Conservation (phyloP, 345 rosid species). For the Citrus australasica region DNA sequence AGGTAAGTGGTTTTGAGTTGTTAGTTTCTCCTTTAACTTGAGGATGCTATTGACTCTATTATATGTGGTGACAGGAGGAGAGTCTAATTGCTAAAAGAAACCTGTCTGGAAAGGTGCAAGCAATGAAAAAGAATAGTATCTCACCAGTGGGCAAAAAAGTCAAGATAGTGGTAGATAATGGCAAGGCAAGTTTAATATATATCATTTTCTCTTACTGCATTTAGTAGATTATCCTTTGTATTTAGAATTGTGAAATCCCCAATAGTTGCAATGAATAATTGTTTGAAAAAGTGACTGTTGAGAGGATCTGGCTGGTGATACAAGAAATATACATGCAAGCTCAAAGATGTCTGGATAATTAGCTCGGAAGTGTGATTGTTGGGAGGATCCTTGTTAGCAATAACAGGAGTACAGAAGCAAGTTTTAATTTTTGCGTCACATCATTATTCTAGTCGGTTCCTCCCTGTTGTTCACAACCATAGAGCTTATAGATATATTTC, state of each 20-base stretch:
- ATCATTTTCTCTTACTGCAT: neutral
- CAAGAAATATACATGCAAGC: neutral
- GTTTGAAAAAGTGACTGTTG: neutral
- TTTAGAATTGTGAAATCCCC: neutral
- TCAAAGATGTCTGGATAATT: neutral
- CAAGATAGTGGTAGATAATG: slow-evolving; percentile 76
- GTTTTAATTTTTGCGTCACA: neutral
- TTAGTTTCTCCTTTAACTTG: neutral
- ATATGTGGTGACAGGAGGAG: slow-evolving; percentile 57
- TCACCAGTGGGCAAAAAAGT: slow-evolving; percentile 43
- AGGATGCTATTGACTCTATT: neutral
- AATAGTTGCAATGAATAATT: neutral
- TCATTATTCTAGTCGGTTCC: neutral
- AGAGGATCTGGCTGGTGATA: neutral
- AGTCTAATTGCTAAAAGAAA: slow-evolving; percentile 40
- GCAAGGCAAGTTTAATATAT: slow-evolving; percentile 47
- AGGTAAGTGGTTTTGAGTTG: slow-evolving; percentile 37
- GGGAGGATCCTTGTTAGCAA: neutral
- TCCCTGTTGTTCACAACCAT: neutral
- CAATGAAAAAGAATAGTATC: slow-evolving; percentile 40
- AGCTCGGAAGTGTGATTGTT: neutral
- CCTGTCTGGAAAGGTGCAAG: slow-evolving; percentile 49
- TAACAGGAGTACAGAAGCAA: neutral
- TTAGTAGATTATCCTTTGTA: slow-evolving; percentile 4
- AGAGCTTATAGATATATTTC: neutral